These are phyloP conservation scores for Pseudogymnoascus sp. DNA, from an alignment of 2,329 filamentous ascomycete species.

Conservation along the genomic window DNA sequence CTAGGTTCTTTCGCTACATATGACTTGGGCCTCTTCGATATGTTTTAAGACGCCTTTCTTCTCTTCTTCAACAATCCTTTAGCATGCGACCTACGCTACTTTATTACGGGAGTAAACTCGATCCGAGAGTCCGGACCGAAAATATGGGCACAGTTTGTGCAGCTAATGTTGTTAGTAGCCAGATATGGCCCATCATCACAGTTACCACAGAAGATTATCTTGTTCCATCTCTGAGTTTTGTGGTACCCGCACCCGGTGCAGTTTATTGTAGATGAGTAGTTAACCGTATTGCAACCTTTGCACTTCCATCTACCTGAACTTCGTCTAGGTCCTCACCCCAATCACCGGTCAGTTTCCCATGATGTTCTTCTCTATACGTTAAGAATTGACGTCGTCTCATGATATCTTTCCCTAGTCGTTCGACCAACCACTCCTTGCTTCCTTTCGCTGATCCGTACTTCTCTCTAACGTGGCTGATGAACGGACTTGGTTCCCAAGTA, in stretches of 20 bases:
- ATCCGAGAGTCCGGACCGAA: neutral
- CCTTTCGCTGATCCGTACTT: slow-evolving; percentile 17
- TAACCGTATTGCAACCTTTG: neutral
- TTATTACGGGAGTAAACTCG: too few relatives aligned
- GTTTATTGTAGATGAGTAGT: neutral
- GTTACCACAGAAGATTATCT: neutral
- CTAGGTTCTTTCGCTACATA: too few relatives aligned
- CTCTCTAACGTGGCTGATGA: slow-evolving; percentile 21
- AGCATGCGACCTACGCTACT: too few relatives aligned
- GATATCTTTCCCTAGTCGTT: slow-evolving; percentile 26
- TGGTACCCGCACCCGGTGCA: neutral
- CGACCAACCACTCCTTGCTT: slow-evolving; percentile 18
- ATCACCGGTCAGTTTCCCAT: slow-evolving; percentile 17
- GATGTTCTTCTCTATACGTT: slow-evolving; percentile 26
- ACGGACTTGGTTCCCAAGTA: slow-evolving; percentile 11
- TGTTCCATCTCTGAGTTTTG: neutral
- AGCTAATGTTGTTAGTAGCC: neutral
- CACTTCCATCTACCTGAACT: neutral
- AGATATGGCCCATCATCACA: neutral
- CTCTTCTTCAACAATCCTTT: too few relatives aligned
- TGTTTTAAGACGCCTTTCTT: too few relatives aligned
- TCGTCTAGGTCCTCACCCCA: slow-evolving; percentile 14
- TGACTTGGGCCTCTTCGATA: too few relatives aligned
- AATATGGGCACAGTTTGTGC: neutral
- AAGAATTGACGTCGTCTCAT: slow-evolving; percentile 27